Base-by-base conservation (phyloP, 768 basidiomycete genomes). In the Lactifluus hygrophoroides region DNA sequence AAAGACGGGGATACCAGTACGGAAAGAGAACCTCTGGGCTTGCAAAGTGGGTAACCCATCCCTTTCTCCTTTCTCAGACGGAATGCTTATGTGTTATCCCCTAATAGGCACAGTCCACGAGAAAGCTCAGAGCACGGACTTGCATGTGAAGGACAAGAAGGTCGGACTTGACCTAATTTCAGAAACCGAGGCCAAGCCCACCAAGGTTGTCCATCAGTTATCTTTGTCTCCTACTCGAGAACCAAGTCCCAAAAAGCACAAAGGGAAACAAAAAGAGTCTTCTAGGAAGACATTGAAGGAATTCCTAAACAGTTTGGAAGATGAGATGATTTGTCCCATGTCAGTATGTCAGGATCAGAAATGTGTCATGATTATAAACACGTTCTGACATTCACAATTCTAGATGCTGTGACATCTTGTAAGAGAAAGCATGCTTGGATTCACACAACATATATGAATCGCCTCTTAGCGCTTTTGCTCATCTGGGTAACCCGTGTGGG, bases 401-500 rank as follows among this genome's bases (percentile, higher is more conserved):
- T 61, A 89, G 87, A 67, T 90, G 88, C 61, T 86, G 73, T 69
- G 86, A 89, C 66, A 71, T 87, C 30, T 74, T 88, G 87, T 85
- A 68, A 65, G 83, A 43, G 19, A 25, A 32, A 52, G 27, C 21
- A 27, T 35, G 45, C 46, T 60, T 58, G 30, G 11, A 25, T 34
- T 43, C 54, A 25, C 44, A 40, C 25, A n/a, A 27, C 19, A 17
- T 28, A 48, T 40, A 57, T n/a, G 61, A 51, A 53, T 34, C 43
- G 8, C 37, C 19, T 25, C 55, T 14, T 59, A 88, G 87, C 54
- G 83, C 79, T 34, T 79, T 76, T 32, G 74, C 85, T 3, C 82
- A 88, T 66, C 60, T 82, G 27, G 76, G 79, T 23, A 86, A 82
- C 65, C 85, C 87, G 2, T 90, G 88, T 64, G 88, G 88, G 13